Evolutionary conservation across 805 yeast species (phyloP).

Genomic region (Hanseniaspora pseudoguilliermondii): DNA sequence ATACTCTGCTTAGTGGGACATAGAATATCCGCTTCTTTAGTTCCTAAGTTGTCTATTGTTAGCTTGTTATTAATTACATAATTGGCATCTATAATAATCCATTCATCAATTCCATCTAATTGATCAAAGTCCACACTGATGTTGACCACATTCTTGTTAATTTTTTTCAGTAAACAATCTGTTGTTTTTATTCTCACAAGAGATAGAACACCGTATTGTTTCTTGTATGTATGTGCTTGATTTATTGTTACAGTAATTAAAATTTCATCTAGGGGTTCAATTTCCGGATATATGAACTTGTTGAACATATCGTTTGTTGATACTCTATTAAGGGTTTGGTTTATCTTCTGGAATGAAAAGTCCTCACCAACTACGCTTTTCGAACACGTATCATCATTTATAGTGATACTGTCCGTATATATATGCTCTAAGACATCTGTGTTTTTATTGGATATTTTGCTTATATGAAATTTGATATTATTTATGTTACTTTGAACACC

Average conservation of each 20-base stretch:
- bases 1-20: neutral
- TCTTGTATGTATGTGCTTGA: neutral
- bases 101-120: neutral
- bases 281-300: constrained; percentile 1
- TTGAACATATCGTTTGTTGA: constrained; percentile 5
- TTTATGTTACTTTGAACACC: neutral
- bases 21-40: neutral
- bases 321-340: neutral
- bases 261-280: neutral
- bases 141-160: neutral
- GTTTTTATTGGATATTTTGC: neutral
- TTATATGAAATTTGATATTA: neutral
- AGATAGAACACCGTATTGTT: neutral
- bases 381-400: neutral
- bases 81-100: neutral
- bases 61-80: neutral
- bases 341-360: neutral
- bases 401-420: neutral
- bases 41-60: neutral
- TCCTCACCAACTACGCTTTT: constrained; percentile 8
- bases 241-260: neutral
- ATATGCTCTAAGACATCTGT: neutral
- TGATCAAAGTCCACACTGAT: neutral
- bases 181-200: neutral
- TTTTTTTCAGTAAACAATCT: constrained; percentile 6